Percentiles rank a stretch among this genome's conserved stretches.
phyloP scores from a whole-genome alignment of 257 asterid species.

The Solanum arcanum region DNA sequence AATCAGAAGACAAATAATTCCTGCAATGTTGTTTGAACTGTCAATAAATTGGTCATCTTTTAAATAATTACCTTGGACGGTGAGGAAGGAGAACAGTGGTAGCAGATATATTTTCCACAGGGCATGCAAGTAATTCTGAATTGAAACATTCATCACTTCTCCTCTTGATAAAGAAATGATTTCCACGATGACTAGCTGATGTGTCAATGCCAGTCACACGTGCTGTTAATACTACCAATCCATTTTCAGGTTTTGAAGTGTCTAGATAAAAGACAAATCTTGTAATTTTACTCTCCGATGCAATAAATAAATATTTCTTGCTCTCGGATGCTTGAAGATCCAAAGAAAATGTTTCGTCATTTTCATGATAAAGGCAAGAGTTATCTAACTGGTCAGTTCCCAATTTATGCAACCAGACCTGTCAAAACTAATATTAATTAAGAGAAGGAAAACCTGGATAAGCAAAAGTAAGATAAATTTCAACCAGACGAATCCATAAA shows the following conservation, averaged over 20 bases:
- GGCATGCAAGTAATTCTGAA: constrained; percentile 82
- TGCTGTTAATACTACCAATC: constrained; percentile 56
- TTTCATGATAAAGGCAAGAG: constrained; percentile 83
- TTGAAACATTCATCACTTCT: constrained; percentile 79
- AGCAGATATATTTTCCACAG: constrained; percentile 54
- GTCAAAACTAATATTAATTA: constrained; percentile 9
- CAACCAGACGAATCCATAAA: neutral
- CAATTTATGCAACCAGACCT: constrained; percentile 86
- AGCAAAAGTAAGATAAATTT: neutral
- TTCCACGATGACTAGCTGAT: constrained; percentile 86
- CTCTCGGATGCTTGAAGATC: constrained; percentile 71
- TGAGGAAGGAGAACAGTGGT: constrained; percentile 68
- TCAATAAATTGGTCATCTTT: neutral
- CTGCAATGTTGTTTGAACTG: neutral
- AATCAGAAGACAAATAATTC: neutral
- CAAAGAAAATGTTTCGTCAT: constrained; percentile 75
- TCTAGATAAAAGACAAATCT: constrained; percentile 79
- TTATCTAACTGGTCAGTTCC: constrained; percentile 65
- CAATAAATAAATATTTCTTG: constrained; percentile 73
- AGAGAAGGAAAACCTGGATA: neutral
- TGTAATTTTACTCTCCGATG: constrained; percentile 77
- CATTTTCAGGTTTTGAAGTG: constrained; percentile 52
- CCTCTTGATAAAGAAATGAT: constrained; percentile 70
- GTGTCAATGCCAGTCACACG: constrained; percentile 70
- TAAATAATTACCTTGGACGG: constrained; percentile 55